Evolutionary conservation across 1,139 yeast species (phyloP).

Genomic region (Chernovozyma sophiae-reginae): DNA sequence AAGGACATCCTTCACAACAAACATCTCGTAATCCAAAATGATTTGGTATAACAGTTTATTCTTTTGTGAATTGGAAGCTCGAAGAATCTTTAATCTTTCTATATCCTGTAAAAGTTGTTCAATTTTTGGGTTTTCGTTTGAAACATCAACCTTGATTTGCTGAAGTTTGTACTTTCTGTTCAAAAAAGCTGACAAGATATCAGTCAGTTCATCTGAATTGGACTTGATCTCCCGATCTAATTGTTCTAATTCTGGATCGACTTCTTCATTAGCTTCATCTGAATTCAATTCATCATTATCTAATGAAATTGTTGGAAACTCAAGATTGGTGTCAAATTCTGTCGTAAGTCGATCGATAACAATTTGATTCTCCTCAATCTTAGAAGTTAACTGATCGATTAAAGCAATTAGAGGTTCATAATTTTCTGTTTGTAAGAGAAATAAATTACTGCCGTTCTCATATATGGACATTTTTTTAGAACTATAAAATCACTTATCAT

Average conservation of each 20-base stretch:
- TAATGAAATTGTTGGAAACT: constrained; percentile 16
- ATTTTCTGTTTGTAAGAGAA: constrained; percentile 36
- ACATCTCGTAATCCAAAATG: constrained; percentile 25
- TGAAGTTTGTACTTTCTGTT: constrained; percentile 14
- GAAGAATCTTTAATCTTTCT: constrained; percentile 19
- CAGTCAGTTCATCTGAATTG: constrained; percentile 4
- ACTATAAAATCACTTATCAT: no score
- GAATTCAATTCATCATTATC: constrained; percentile 7
- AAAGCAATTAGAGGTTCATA: constrained; percentile 26
- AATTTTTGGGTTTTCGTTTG: constrained; percentile 12
- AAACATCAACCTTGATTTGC: constrained; percentile 6
- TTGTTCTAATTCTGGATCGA: neutral
- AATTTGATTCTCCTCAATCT: constrained; percentile 23
- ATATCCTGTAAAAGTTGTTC: constrained; percentile 23
- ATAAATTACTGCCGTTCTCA: constrained; percentile 9
- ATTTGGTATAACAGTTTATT: constrained; percentile 23
- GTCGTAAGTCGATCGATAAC: constrained; percentile 20
- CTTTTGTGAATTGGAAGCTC: constrained; percentile 13
- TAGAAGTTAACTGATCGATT: constrained; percentile 18
- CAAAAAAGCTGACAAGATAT: constrained; percentile 14
- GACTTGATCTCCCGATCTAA: neutral
- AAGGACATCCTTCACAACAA: constrained; percentile 22
- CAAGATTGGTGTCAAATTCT: constrained; percentile 21
- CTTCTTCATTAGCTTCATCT: constrained; percentile 5
- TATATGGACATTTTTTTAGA: constrained; percentile 4